Evolutionary conservation across 139 green algal genomes (phyloP), one percentile per base, ranked within the genome.

Genomic region (Closterium sp.): DNA sequence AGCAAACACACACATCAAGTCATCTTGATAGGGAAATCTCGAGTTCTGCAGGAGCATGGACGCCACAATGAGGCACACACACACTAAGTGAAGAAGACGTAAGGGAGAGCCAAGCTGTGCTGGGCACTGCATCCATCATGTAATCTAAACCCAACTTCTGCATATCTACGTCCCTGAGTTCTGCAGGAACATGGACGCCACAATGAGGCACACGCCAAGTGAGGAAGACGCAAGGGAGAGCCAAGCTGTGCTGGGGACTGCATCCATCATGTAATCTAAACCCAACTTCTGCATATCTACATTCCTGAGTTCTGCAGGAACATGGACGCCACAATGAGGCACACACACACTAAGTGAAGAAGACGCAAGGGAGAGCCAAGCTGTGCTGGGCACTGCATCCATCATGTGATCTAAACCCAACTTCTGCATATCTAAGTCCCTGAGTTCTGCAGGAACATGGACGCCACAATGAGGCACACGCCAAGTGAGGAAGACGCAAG

Each of bases 211-310:
- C 13, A 24, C 50, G 1, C 50, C 50, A 89, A 87, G 28, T 1
- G 89, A 91, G 6, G 90, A 92, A 2, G 70, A 92, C 70, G 34
- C n/a, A 1, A 92, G 90, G 27, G 70, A 90, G 50, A 73, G 50
- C 50, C 50, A 73, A 5, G 50, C 50, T 27, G 50, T 73, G 50
- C 50, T 73, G 50, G 50, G 50, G 0, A 73, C 50, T 2, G 50
- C 50, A 73, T 73, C 50, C 13, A 73, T 7, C 42, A 62, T n/a
- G n/a, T n/a, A n/a, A n/a, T n/a, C n/a, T n/a, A n/a, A n/a, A n/a
- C n/a, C n/a, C n/a, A n/a, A n/a, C n/a, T n/a, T n/a, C n/a, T n/a
- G n/a, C n/a, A n/a, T n/a, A n/a, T n/a, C n/a, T n/a, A n/a, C n/a
- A n/a, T n/a, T n/a, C n/a, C n/a, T n/a, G n/a, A n/a, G n/a, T n/a